Percentiles rank a stretch among this genome's conserved stretches.
Conservation (phyloP, 2,329 filamentous ascomycete genomes). For the Escovopsis sp. region DNA sequence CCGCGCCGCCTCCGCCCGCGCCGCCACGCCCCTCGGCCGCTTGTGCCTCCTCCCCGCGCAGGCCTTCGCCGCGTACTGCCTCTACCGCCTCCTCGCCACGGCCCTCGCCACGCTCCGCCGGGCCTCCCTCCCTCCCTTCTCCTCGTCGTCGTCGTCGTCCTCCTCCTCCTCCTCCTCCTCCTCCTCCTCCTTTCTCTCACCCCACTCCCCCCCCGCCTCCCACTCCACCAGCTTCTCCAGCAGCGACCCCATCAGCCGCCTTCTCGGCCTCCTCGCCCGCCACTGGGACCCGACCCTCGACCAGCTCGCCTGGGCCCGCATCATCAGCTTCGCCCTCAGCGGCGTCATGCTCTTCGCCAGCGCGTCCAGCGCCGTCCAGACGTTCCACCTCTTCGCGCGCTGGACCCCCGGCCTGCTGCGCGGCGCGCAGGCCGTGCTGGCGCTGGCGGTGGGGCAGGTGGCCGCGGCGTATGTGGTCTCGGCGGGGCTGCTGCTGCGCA, state of each 20-base stretch:
- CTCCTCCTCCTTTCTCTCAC: no score
- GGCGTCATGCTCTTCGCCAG: conserved; percentile 71
- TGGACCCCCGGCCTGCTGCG: conserved; percentile 58
- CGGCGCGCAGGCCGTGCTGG: conserved; percentile 62
- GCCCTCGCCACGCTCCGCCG: conserved; percentile 52
- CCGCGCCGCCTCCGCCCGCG: conserved; percentile 47
- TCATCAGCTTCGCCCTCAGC: conserved; percentile 70
- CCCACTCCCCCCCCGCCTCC: no score
- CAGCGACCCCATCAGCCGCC: conserved; percentile 70
- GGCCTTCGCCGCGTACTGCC: conserved; percentile 64
- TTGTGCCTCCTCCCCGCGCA: conserved; percentile 47
- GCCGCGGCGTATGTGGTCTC: conserved; percentile 76
- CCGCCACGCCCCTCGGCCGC: conserved; percentile 51
- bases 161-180: no score
- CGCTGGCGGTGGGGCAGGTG: conserved; percentile 66
- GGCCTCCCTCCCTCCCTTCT: conserved; percentile 4
- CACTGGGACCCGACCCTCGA: conserved; percentile 77
- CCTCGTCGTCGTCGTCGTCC: no score
- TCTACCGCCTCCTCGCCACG: conserved; percentile 68
- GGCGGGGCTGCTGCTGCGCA: conserved; percentile 59
- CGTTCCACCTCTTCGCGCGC: conserved; percentile 64
- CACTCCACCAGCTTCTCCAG: conserved; percentile 40
- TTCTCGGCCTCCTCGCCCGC: conserved; percentile 63
- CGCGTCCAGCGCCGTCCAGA: conserved; percentile 73
- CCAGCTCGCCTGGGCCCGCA: conserved; percentile 67